A percentile compares a stretch with the other conserved stretches of the same genome.
Evolutionary conservation across 1,284 basidiomycete genomes (phyloP).

Genomic region (Neonothopanus nambi): DNA sequence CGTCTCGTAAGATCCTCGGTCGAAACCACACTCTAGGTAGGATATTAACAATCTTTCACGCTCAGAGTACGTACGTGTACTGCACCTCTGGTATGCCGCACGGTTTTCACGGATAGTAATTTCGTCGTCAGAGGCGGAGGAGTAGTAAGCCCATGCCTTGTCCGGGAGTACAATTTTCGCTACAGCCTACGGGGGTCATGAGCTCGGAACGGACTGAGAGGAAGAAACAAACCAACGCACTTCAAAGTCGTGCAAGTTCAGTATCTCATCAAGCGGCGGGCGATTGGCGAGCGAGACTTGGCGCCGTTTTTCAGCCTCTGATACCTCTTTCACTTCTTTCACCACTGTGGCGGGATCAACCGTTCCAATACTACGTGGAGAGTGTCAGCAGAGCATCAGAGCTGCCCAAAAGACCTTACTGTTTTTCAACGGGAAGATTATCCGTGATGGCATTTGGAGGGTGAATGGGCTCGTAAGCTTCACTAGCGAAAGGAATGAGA

Average conservation of each 20-base stretch:
- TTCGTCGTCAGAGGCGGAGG: slow-evolving; percentile 86
- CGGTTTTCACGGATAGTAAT: slow-evolving; percentile 89
- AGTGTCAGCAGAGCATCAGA: slow-evolving; percentile 1
- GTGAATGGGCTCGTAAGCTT: slow-evolving; percentile 86
- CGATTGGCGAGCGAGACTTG: slow-evolving; percentile 53
- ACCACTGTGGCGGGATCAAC: slow-evolving; percentile 66
- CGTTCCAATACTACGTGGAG: slow-evolving; percentile 56
- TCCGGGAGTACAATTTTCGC: slow-evolving; percentile 73
- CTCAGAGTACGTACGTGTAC: slow-evolving; percentile 11
- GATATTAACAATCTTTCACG: background rate
- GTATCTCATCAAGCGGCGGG: slow-evolving; percentile 75
- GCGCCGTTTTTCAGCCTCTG: slow-evolving; percentile 55
- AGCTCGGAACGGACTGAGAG: background rate
- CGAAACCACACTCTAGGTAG: slow-evolving; percentile 88
- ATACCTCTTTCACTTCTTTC: slow-evolving; percentile 54
- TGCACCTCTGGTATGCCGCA: slow-evolving; percentile 78
- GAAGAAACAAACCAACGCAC: slow-evolving; percentile 34
- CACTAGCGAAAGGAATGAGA: slow-evolving; percentile 33
- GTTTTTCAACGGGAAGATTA: slow-evolving; percentile 76
- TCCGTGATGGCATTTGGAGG: slow-evolving; percentile 86
- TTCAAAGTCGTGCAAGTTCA: slow-evolving; percentile 93
- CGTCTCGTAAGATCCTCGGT: slow-evolving; percentile 84
- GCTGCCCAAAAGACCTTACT: slow-evolving; percentile 44
- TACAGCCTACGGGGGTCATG: slow-evolving; percentile 64
- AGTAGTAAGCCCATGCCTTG: slow-evolving; percentile 90